Base-by-base conservation (phyloP, 305 asterid genomes). In the Solanum hybrid region DNA sequence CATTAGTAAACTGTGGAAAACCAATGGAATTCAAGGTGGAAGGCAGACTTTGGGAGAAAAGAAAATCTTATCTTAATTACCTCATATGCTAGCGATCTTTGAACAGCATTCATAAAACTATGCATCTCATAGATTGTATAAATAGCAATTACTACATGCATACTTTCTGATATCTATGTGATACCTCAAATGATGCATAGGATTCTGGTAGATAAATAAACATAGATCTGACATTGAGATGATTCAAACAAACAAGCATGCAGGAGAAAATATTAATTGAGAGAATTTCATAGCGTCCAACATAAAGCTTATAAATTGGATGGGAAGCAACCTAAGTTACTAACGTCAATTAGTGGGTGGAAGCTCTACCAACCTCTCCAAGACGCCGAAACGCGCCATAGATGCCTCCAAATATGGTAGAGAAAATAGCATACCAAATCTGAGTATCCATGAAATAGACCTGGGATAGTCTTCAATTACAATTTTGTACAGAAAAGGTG, bases 361-460 rank as follows among this genome's bases (percentile, higher is more conserved):
- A 88, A 90, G 32, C 88, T 81, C 86, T 64, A 90, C 92, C 89
- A 87, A 97, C 99, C 99, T 97, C 99, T 92, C 99, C 99, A 87
- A 97, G 98, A 81, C 99, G 99, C 82, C 99, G 99, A 92, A 97
- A 97, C 77, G 99, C 99, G 75, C 99, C 99, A 94, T 96, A 97
- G 91, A 97, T 94, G 66, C 99, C 99, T 42, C 99, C 99, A 94
- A 95, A 95, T 94, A 96, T 94, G 84, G 99, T 97, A 92, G 99
- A 96, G 94, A 96, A 97, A 86, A 97, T 97, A 85, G 99, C 99
- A 92, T 97, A 97, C 99, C 99, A 97, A 88, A 97, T 97, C 92
- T 97, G 99, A 88, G 95, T 94, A 91, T 97, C 99, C 99, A 97
- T 96, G 92, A 97, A 97, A 91, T 96, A 97, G 89, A 97, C 99